These are phyloP conservation scores for Sonneratia caseolaris DNA, from an alignment of 345 rosid genomes.

Conservation along the genomic window DNA sequence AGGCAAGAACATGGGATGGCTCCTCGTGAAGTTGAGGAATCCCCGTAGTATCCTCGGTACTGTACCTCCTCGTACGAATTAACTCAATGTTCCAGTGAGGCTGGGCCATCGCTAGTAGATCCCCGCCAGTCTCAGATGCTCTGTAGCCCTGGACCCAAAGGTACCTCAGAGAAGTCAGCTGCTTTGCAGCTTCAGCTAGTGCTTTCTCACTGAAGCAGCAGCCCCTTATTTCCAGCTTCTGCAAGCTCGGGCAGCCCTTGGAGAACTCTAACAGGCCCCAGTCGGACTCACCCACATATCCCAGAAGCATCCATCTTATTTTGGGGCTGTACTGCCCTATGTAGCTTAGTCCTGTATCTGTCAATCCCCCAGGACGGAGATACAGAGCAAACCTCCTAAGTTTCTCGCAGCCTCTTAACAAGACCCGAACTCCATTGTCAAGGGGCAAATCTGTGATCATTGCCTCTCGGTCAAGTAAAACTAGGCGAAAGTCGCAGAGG, in stretches of 20 bases:
- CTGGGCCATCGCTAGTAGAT: slow-evolving; percentile 61
- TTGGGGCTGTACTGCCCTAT: slow-evolving; percentile 62
- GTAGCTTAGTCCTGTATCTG: slow-evolving; percentile 70
- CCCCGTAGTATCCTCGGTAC: slow-evolving; percentile 17
- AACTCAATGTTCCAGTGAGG: slow-evolving; percentile 96
- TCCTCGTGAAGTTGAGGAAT: slow-evolving; percentile 29
- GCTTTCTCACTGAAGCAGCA: slow-evolving; percentile 88
- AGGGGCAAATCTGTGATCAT: slow-evolving; percentile 78
- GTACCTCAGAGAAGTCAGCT: slow-evolving; percentile 68
- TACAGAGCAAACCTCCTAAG: slow-evolving; percentile 73
- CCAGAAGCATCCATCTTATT: slow-evolving; percentile 91
- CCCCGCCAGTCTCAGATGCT: slow-evolving; percentile 40
- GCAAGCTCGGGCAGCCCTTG: slow-evolving; percentile 75
- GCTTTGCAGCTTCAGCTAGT: slow-evolving; percentile 54
- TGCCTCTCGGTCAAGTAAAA: slow-evolving; percentile 69
- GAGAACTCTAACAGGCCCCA: slow-evolving; percentile 68
- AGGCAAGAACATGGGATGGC: slow-evolving; percentile 86
- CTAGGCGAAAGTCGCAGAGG: slow-evolving; percentile 80
- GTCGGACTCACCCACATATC: slow-evolving; percentile 73
- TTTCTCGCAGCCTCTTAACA: slow-evolving; percentile 73
- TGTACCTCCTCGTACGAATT: slow-evolving; percentile 44
- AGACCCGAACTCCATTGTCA: slow-evolving; percentile 71
- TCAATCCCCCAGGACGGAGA: slow-evolving; percentile 71
- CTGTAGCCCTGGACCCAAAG: slow-evolving; percentile 95
- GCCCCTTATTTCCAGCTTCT: slow-evolving; percentile 93